These are phyloP conservation scores for Trametes cubensis DNA, from an alignment of 768 basidiomycete genomes.

Conservation along the genomic window DNA sequence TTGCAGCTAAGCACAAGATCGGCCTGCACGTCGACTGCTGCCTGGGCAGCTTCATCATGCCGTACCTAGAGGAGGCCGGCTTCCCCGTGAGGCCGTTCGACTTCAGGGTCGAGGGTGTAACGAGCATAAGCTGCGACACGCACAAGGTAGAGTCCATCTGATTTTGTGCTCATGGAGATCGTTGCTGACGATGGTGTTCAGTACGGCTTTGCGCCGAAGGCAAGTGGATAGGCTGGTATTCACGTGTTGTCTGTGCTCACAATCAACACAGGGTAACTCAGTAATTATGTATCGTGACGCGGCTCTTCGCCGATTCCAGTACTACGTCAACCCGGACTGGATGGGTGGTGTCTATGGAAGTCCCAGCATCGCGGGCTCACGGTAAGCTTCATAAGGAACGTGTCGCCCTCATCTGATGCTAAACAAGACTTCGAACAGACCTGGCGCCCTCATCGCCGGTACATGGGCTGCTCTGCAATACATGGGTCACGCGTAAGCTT, in stretches of 20 bases:
- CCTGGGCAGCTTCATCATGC: constrained; percentile 90
- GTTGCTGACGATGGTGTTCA: constrained; percentile 30
- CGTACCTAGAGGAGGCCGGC: constrained; percentile 83
- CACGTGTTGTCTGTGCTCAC: not conserved
- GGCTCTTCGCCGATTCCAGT: constrained; percentile 78
- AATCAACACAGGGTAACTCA: constrained; percentile 68
- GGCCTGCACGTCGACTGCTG: constrained; percentile 96
- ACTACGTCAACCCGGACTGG: constrained; percentile 85
- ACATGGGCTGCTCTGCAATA: constrained; percentile 97
- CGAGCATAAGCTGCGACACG: constrained; percentile 93
- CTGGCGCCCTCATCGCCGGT: constrained; percentile 91
- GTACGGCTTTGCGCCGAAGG: constrained; percentile 96
- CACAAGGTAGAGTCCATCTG: constrained; percentile 64
- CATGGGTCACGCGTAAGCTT: constrained; percentile 79
- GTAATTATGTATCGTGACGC: constrained; percentile 92
- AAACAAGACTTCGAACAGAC: constrained; percentile 46
- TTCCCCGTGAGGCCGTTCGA: constrained; percentile 80
- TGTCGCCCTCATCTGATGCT: not conserved
- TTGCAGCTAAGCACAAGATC: constrained; percentile 75
- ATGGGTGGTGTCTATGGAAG: constrained; percentile 88
- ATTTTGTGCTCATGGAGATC: too few relatives aligned
- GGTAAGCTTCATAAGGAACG: constrained; percentile 49
- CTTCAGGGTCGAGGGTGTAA: constrained; percentile 89
- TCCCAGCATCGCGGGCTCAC: constrained; percentile 86
- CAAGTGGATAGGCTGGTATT: constrained; percentile 26